phyloP scores from a whole-genome alignment of 352 stramenopile genomes.

The Elongisporangium senticosum region DNA sequence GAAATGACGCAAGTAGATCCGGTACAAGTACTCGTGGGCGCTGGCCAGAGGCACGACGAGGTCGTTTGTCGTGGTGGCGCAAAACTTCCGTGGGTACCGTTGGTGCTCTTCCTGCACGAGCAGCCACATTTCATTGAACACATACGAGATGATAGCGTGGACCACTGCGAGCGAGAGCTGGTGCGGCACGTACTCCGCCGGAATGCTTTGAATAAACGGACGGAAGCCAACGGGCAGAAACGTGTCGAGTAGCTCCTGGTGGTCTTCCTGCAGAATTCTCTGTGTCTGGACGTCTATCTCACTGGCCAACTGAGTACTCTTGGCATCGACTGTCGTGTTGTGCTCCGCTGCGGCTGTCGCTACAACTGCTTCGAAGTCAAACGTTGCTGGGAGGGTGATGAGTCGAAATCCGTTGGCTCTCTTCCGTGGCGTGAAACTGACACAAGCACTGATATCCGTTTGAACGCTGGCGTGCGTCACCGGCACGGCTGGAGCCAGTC shows the following conservation, averaged over 20 bases:
- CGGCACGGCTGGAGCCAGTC: neutral
- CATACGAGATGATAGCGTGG: constrained; percentile 37
- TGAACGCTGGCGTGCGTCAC: constrained; percentile 11
- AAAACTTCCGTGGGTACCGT: constrained; percentile 13
- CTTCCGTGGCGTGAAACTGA: constrained; percentile 6
- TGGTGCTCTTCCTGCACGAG: constrained; percentile 32
- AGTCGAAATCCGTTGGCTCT: constrained; percentile 12
- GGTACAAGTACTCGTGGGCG: constrained; percentile 42
- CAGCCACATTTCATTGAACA: constrained; percentile 42
- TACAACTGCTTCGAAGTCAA: constrained; percentile 7
- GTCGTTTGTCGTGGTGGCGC: constrained; percentile 1
- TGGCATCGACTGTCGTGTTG: neutral
- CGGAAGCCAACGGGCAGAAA: constrained; percentile 29
- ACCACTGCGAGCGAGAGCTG: constrained; percentile 31
- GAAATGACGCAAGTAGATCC: constrained; percentile 47
- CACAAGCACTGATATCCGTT: constrained; percentile 29
- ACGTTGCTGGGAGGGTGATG: constrained; percentile 4
- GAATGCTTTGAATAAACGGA: constrained; percentile 18
- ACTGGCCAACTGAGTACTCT: neutral
- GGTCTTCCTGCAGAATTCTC: constrained; percentile 8
- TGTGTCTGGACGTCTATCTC: neutral
- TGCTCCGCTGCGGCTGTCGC: neutral
- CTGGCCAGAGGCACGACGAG: constrained; percentile 16
- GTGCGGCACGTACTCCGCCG: constrained; percentile 27
- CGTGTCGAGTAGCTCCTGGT: constrained; percentile 23